These are phyloP conservation scores for Lophiotrema nucula DNA, from an alignment of 495 filamentous ascomycete genomes.

Conservation along the genomic window DNA sequence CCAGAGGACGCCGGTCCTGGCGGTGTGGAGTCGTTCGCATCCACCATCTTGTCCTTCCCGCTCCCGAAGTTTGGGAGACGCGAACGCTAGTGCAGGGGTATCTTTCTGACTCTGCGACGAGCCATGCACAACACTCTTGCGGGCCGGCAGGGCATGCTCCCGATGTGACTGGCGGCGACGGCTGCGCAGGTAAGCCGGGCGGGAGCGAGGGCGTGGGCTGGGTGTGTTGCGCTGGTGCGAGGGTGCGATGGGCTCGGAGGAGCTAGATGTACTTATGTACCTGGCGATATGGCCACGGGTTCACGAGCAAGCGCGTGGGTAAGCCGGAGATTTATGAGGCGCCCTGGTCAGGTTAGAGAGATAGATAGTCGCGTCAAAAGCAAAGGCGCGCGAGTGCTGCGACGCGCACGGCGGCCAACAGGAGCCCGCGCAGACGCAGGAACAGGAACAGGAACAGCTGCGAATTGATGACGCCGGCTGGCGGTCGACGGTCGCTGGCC, in stretches of 20 bases:
- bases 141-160: neutral
- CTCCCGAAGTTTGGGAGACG: constrained; percentile 2
- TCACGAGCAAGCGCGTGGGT: neutral
- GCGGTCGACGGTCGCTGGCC: no score
- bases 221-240: neutral
- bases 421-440: constrained; percentile 5
- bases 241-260: no score
- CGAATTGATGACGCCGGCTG: neutral
- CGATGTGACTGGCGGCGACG: neutral
- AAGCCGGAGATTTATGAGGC: constrained; percentile 8
- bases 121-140: neutral
- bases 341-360: no score
- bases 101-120: neutral
- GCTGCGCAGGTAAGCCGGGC: neutral
- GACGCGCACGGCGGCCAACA: constrained; percentile 1
- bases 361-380: constrained; percentile 3
- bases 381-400: constrained; percentile 14
- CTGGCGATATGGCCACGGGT: neutral
- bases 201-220: neutral
- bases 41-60: neutral
- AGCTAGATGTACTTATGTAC: no score
- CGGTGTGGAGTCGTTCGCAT: neutral
- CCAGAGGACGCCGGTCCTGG: neutral
- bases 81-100: neutral
- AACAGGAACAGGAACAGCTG: neutral